phyloP scores from a whole-genome alignment of 2,329 filamentous ascomycete genomes.

The Conoideocrella luteorostrata region DNA sequence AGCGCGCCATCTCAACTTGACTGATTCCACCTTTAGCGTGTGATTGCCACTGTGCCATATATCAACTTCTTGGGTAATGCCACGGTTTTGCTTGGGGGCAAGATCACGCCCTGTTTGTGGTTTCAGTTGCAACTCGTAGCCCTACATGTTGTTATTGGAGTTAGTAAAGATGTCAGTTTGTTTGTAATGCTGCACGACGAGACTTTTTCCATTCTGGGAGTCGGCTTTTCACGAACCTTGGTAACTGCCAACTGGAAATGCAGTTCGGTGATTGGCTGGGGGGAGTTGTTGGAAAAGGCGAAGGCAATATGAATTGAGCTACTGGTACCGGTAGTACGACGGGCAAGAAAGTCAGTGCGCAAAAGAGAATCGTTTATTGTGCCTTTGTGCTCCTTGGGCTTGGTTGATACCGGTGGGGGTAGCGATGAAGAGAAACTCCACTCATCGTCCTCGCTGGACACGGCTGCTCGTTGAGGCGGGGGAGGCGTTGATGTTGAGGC shows the following conservation, averaged over 20 bases:
- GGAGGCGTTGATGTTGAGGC: conserved; percentile 18
- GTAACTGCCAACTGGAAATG: conserved; percentile 92
- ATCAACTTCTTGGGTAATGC: conserved; percentile 75
- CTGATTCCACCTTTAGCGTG: conserved; percentile 62
- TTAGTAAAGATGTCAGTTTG: not conserved
- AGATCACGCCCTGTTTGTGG: conserved; percentile 79
- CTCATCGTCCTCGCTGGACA: conserved; percentile 72
- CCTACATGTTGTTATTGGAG: conserved; percentile 44
- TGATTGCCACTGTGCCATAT: conserved; percentile 67
- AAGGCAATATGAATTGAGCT: conserved; percentile 64
- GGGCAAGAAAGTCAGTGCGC: conserved; percentile 66
- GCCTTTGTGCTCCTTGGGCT: conserved; percentile 56
- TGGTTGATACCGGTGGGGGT: conserved; percentile 49
- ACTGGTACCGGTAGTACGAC: conserved; percentile 45
- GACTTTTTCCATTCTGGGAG: not conserved
- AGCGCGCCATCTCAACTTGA: conserved; percentile 86
- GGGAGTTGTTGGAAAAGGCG: conserved; percentile 76
- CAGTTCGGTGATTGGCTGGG: conserved; percentile 66
- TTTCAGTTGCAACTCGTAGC: conserved; percentile 72
- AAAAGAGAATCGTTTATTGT: conserved; percentile 65
- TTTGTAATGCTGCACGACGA: too few relatives aligned
- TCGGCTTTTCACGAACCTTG: conserved; percentile 52
- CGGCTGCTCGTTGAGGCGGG: conserved; percentile 18
- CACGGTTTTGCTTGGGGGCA: conserved; percentile 62
- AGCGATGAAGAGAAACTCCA: conserved; percentile 90